Conservation (phyloP, 2,329 filamentous ascomycete species). For the Fusarium sp. region DNA sequence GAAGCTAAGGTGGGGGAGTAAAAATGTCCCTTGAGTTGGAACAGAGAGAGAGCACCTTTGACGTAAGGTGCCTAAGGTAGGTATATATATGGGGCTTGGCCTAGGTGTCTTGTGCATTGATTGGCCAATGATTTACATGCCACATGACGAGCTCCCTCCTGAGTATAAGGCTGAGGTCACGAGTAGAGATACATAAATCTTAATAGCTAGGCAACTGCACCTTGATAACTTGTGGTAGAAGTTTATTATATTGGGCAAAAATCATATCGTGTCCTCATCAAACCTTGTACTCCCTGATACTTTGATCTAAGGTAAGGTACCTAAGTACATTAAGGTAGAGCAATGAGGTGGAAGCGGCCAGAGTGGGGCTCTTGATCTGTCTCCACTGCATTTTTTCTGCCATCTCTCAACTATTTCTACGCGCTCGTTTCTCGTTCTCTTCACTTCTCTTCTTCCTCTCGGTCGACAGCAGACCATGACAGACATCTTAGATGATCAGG, state of each 20-base stretch:
- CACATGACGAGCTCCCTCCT: no score
- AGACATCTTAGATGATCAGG: conserved; percentile 42
- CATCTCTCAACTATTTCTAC: conserved; percentile 30
- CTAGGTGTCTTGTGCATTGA: neutral
- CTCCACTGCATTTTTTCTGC: conserved; percentile 31
- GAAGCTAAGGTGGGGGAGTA: neutral
- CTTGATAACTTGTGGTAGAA: neutral
- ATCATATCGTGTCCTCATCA: neutral
- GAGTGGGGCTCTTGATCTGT: neutral
- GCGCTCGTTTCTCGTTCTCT: conserved; percentile 24
- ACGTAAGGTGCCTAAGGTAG: neutral
- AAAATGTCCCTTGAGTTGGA: no score
- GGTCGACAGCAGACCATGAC: conserved; percentile 44
- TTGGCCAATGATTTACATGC: neutral
- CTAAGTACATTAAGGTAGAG: neutral
- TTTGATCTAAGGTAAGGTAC: no score
- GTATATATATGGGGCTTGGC: neutral
- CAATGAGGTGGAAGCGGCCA: neutral
- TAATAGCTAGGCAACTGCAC: neutral
- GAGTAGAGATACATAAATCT: neutral
- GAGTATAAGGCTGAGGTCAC: neutral
- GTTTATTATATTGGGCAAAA: neutral
- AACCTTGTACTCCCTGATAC: neutral
- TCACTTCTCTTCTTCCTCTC: conserved; percentile 17
- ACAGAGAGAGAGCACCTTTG: neutral